Base-by-base conservation (phyloP, 176 grass and related monocot species). In the Panicum miliaceum region DNA sequence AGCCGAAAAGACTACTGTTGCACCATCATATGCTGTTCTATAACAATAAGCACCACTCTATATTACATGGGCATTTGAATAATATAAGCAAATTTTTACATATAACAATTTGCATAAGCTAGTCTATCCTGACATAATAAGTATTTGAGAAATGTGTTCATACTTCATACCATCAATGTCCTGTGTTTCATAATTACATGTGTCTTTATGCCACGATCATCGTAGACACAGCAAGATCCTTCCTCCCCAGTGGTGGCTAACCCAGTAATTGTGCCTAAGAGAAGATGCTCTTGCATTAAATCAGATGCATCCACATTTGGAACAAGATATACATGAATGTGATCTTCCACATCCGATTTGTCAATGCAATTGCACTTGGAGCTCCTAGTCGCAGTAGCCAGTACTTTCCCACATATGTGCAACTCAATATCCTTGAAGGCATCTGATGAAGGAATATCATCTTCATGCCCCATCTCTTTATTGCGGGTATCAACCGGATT, bases 111-210 rank as follows among this genome's bases (percentile, higher is more conserved):
- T 27, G 66, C n/a, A 48, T 6, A 85, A 73, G 13, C 4, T 15
- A 79, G 72, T 47, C 27, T 32, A 57, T 62, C 42, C 40, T 69
- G 62, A 18, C 19, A 48, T 52, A 20, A 81, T 76, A 56, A 78
- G 51, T 84, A 69, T 60, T 29, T 76, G 38, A 66, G 20, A 64
- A 72, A 78, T 63, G 66, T 64, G 20, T 56, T 64, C 57, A 23
- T 13, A 58, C 10, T 58, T 56, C 34, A 68, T 80, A 98, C 96
- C 96, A 98, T 82, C 68, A 98, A 81, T 59, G 91, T 95, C 71
- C 93, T 90, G 78, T 98, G 91, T 52, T 98, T 95, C 69, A 95
- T 84, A 87, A 98, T 92, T 56, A 92, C 63, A 68, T 98, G 96
- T 40, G 93, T 98, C 68, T 92, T 90, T 75, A 84, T 75, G 57